A percentile compares a stretch with the other conserved stretches of the same genome.
Evolutionary conservation across 208 protist species (phyloP).

Genomic region (Strigomonas culicis): DNA sequence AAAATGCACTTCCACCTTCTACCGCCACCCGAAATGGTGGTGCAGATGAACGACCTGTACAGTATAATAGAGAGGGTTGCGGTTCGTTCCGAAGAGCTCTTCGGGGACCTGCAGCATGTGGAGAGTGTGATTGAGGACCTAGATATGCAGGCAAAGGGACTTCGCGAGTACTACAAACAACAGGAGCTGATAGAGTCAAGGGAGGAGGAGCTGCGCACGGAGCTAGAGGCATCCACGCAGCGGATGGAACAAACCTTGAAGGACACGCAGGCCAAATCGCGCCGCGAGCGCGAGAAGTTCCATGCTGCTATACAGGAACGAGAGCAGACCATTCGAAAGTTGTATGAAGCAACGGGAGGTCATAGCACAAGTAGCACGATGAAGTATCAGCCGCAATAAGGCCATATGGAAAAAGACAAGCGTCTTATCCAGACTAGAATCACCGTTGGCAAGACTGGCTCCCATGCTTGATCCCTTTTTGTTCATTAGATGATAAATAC

Average conservation of each 20-base stretch:
- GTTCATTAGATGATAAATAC: not conserved
- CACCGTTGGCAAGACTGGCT: not conserved
- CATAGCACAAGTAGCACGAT: not conserved
- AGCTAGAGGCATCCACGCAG: constrained; percentile 44
- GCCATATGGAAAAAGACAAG: not conserved
- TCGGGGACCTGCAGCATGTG: constrained; percentile 49
- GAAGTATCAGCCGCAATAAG: not conserved
- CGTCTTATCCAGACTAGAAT: not conserved
- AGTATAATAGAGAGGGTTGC: constrained; percentile 76
- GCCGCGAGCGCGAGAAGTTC: constrained; percentile 44
- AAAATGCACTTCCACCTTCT: constrained; percentile 80
- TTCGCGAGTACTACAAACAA: constrained; percentile 60
- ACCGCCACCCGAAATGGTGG: constrained; percentile 77
- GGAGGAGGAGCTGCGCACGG: constrained; percentile 55
- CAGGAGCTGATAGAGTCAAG: constrained; percentile 23
- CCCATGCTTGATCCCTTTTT: not conserved
- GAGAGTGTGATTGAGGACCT: constrained; percentile 58
- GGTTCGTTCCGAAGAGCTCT: constrained; percentile 47
- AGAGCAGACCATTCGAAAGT: constrained; percentile 58
- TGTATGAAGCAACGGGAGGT: constrained; percentile 26
- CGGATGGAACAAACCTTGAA: constrained; percentile 40
- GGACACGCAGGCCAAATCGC: constrained; percentile 30
- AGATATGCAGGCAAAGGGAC: constrained; percentile 35
- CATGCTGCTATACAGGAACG: constrained; percentile 53
- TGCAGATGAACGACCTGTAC: constrained; percentile 84